Evolutionary conservation across 805 yeast genomes (phyloP), one percentile per base, ranked within the genome.

Genomic region (Wickerhamiella spandovensis): DNA sequence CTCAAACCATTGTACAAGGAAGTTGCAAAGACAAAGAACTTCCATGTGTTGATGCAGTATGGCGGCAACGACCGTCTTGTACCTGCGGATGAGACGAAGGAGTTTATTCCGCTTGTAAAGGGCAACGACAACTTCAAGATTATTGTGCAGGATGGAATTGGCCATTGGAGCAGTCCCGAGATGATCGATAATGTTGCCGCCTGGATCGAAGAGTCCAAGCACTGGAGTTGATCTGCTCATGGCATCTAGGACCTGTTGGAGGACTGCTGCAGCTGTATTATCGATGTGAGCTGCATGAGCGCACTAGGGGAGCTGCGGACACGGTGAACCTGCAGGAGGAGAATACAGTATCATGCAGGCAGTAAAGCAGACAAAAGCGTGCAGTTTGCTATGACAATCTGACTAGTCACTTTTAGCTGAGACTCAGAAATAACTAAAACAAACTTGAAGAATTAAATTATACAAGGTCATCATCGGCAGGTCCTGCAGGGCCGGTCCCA

Each of bases 51-150:
- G 22, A 64, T 68, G 4, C 55, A 64, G 22, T 61, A 62, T 43
- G 72, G 72, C 1, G 64, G 51, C n/a, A 56, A 56, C 21, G 72
- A 68, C 49, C 55, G 58, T 22, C 55, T 67, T 7, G 71, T 68
- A 12, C 71, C 72, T 6, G 60, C 65, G 12, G 47, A 44, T 43
- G 62, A 54, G 51, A 61, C 70, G 9, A 55, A 56, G 44, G 54
- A 51, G 45, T 68, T 69, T 70, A 51, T 59, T 24, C 51, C 48
- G 25, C 48, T 48, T 25, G 55, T 56, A 39, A 43, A 47, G 17
- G 53, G 54, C 17, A 39, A 43, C 21, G 43, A 48, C 20, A 54
- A 54, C 35, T 61, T 60, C 15, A 50, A 52, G 22, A 58, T 59
- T 43, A 53, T 54, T 47, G 52, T 57, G 24, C 64, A 64, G 46